phyloP scores from a whole-genome alignment of 1,284 basidiomycete species.

The Ganoderma sp. region DNA sequence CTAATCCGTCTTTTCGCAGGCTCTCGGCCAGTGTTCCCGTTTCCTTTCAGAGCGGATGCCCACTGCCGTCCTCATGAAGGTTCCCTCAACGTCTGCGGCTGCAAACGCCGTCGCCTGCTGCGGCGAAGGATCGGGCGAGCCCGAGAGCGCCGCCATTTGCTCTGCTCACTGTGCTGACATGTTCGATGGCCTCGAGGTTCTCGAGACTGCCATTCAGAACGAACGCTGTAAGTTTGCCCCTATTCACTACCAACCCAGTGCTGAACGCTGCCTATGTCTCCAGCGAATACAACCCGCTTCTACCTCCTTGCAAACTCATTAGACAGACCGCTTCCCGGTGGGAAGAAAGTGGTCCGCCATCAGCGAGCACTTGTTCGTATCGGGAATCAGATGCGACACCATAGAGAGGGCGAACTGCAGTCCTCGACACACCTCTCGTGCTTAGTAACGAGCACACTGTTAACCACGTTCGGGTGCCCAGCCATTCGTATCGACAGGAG shows the following conservation, averaged over 20 bases:
- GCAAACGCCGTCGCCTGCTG: slow-evolving; percentile 55
- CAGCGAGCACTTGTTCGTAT: slow-evolving; percentile 51
- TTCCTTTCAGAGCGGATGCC: slow-evolving; percentile 64
- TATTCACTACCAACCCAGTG: background rate
- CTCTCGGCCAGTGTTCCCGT: slow-evolving; percentile 73
- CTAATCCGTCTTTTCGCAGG: slow-evolving; percentile 47
- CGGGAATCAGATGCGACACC: slow-evolving; percentile 20
- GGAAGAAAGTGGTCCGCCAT: slow-evolving; percentile 28
- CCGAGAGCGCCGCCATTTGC: slow-evolving; percentile 71
- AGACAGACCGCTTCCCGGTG: slow-evolving; percentile 34
- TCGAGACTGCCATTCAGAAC: slow-evolving; percentile 68
- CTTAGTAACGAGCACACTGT: slow-evolving; percentile 38
- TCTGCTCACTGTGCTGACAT: slow-evolving; percentile 64
- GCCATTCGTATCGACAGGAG: slow-evolving; percentile 66
- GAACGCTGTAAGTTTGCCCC: slow-evolving; percentile 52
- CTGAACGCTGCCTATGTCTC: slow-evolving; percentile 15
- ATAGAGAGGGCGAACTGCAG: slow-evolving; percentile 20
- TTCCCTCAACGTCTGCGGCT: slow-evolving; percentile 72
- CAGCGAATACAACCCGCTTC: slow-evolving; percentile 72
- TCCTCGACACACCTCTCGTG: slow-evolving; percentile 33
- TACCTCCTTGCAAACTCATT: slow-evolving; percentile 53
- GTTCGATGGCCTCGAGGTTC: slow-evolving; percentile 61
- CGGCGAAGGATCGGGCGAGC: slow-evolving; percentile 42
- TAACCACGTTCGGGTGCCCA: slow-evolving; percentile 42
- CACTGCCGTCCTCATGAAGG: slow-evolving; percentile 54